Conservation (phyloP, 2,329 filamentous ascomycete species). For the Xylariaceae sp. region DNA sequence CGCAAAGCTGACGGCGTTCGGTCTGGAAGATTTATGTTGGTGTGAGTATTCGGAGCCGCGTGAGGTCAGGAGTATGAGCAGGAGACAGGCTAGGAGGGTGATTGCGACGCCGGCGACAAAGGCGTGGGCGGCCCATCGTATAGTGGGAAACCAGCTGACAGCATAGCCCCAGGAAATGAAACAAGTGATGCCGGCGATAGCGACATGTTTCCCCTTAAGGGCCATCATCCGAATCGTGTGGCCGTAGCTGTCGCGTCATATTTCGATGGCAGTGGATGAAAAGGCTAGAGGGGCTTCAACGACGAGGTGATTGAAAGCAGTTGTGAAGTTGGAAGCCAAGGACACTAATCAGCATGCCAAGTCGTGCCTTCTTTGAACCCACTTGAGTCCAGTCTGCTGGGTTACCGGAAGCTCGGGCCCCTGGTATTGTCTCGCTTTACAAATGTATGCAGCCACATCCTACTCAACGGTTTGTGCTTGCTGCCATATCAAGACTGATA, state of each 20-base stretch:
- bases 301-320: conserved; percentile 2
- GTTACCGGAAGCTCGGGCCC: too few species aligned
- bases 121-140: conserved; percentile 83
- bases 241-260: conserved; percentile 31
- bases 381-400: too few species aligned
- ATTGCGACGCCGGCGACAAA: conserved; percentile 66
- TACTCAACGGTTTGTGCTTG: too few species aligned
- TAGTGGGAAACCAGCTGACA: conserved; percentile 73
- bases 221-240: conserved; percentile 50
- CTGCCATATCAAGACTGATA: too few species aligned
- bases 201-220: conserved; percentile 69
- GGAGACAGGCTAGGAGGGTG: conserved; percentile 50
- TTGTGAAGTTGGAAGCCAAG: conserved; percentile 2
- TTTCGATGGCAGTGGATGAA: conserved; percentile 14
- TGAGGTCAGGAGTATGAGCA: conserved; percentile 59
- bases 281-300: background rate
- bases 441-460: too few species aligned
- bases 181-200: conserved; percentile 61
- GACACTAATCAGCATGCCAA: too few species aligned
- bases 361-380: too few species aligned
- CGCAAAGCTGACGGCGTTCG: conserved; percentile 55
- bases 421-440: too few species aligned
- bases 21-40: conserved; percentile 35
- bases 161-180: conserved; percentile 87
- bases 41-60: conserved; percentile 41